Conservation (phyloP, 148 eudicot species). For the Polygonum maritimum region DNA sequence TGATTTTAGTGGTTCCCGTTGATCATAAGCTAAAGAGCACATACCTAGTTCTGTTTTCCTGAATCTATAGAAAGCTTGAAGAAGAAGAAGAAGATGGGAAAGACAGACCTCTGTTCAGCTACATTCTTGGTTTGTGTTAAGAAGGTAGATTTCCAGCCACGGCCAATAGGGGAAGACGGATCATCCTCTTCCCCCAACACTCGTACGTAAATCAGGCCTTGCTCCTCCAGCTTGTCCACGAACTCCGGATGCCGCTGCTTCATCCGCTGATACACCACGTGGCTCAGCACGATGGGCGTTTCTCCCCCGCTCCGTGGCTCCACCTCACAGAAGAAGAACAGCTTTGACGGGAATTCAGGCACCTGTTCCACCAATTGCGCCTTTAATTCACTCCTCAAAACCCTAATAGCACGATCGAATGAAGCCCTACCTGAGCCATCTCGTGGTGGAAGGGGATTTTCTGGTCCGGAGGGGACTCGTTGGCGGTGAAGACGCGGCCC, state of each 20-base stretch:
- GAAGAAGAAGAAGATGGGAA: too few relatives aligned
- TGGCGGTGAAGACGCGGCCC: slow-evolving; percentile 83
- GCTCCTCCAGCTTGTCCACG: slow-evolving; percentile 55
- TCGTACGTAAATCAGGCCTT: slow-evolving; percentile 64
- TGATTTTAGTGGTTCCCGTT: too few relatives aligned
- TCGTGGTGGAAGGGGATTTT: slow-evolving; percentile 90
- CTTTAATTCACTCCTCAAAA: background rate
- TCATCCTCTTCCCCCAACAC: slow-evolving; percentile 87
- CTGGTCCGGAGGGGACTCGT: slow-evolving; percentile 84
- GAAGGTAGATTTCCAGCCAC: slow-evolving; percentile 89
- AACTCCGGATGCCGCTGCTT: slow-evolving; percentile 67
- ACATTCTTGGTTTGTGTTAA: slow-evolving; percentile 57
- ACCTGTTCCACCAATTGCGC: slow-evolving; percentile 33
- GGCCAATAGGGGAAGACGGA: slow-evolving; percentile 71
- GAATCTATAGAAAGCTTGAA: background rate
- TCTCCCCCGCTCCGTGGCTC: slow-evolving; percentile 82
- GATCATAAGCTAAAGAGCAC: too few relatives aligned
- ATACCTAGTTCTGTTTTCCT: background rate
- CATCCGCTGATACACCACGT: slow-evolving; percentile 72
- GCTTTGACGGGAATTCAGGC: slow-evolving; percentile 70
- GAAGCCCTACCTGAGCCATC: slow-evolving; percentile 67
- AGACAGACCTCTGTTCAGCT: slow-evolving; percentile 64
- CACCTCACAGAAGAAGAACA: slow-evolving; percentile 88
- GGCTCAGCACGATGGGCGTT: slow-evolving; percentile 95
- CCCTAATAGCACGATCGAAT: background rate